phyloP scores from a whole-genome alignment of 2,329 filamentous ascomycete genomes.

The Hortaea werneckii region DNA sequence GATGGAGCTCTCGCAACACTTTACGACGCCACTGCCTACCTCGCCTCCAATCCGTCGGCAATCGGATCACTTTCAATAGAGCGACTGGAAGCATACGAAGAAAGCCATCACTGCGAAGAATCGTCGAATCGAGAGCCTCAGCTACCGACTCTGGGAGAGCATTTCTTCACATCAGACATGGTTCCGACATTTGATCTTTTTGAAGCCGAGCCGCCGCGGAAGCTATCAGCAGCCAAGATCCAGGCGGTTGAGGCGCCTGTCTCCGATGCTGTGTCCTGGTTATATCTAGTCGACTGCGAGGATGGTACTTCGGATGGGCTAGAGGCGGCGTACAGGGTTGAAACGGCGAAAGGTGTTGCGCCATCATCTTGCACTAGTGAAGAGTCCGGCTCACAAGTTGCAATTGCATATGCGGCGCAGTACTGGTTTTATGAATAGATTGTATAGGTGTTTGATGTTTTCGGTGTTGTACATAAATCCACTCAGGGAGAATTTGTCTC shows the following conservation, averaged over 20 bases:
- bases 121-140: slow-evolving; percentile 1
- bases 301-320: neutral
- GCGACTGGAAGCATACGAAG: neutral
- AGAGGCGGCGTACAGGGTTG: slow-evolving; percentile 35
- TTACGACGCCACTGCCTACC: slow-evolving; percentile 26
- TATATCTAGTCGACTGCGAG: slow-evolving; percentile 32
- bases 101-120: slow-evolving; percentile 2
- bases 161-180: slow-evolving; percentile 51
- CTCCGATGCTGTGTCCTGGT: slow-evolving; percentile 36
- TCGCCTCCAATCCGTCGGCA: neutral
- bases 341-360: slow-evolving; percentile 37
- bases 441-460: neutral
- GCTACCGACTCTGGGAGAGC: slow-evolving; percentile 39
- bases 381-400: slow-evolving; percentile 23
- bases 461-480: neutral
- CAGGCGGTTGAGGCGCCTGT: slow-evolving; percentile 43
- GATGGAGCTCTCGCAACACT: slow-evolving; percentile 39
- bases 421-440: slow-evolving; percentile 35
- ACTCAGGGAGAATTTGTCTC: too few relatives aligned
- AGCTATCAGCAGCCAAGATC: slow-evolving; percentile 41
- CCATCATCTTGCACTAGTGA: slow-evolving; percentile 30
- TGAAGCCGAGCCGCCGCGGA: slow-evolving; percentile 19
- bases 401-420: slow-evolving; percentile 32
- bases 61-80: neutral
- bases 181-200: slow-evolving; percentile 52